Evolutionary conservation across 2,329 filamentous ascomycete species (phyloP), one percentile per base, ranked within the genome.

Genomic region (Macrophomina phaseolina): DNA sequence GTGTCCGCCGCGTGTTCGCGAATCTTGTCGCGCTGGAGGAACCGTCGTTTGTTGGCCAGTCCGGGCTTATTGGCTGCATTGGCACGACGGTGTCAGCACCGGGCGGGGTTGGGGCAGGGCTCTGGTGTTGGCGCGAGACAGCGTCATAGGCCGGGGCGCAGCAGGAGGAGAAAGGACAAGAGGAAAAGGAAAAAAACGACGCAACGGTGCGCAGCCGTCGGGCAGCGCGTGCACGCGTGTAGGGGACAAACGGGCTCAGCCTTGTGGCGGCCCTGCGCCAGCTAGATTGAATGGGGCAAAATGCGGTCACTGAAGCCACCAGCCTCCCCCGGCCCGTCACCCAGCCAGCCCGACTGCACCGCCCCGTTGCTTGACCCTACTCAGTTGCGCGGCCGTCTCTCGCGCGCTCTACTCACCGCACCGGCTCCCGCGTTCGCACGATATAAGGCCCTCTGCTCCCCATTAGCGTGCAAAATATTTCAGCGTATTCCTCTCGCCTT

Each of bases 201-300:
- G 55, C 55, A 58, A 38, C 49, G 53, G 12, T 12, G 23, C 18
- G 53, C 18, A 23, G 23, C 23, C n/a, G 6, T n/a, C 16, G 23
- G 34, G 38, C 38, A 16, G 23, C 11, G 38, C 36, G n/a, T 23
- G 42, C 32, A 42, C 32, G 42, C 56, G 56, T 46, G 55, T 28
- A n/a, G 28, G 30, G 8, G 18, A 23, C 23, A 23, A 23, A 23
- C 12, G 32, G 18, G 58, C 58, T 62, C 58, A 62, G 58, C 58
- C 58, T 62, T 62, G 58, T 49, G 58, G 58, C 42, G 32, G 58
- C 38, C 42, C 30, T 62, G 58, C 58, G 18, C 49, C 58, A 62
- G 45, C 58, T 62, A 62, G 45, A 62, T 49, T 58, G 55, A 48
- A 48, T 46, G 40, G 14, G 56, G 40, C 56, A 60, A 60, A 36